Evolutionary conservation across 2,329 filamentous ascomycete species (phyloP), one percentile per base, ranked within the genome.

Genomic region (Coniochaeta ligniaria): DNA sequence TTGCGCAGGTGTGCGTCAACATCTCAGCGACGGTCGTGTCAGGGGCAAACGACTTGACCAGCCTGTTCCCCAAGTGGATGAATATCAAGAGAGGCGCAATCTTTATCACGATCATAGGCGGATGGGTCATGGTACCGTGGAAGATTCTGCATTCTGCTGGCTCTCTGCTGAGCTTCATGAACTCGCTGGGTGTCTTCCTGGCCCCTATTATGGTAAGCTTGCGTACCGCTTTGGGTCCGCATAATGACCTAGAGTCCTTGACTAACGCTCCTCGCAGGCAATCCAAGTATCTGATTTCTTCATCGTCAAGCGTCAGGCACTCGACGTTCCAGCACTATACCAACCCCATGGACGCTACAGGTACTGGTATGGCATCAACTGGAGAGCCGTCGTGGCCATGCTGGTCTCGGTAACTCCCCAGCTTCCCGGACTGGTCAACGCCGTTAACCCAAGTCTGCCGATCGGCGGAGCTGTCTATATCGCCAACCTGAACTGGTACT

Each of bases 161-260:
- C 6, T 83, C 78, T 0, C 82, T 88, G 66, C 73, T 87, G 7
- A 81, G 80, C 56, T 90, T 89, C 73, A 87, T 90, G 80, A 78
- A 80, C 43, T 85, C 85, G 0, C 69, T 75, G 31, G 74, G 72
- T 56, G 60, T 89, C 31, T 89, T 89, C 72, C 74, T 89, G 1
- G 85, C 83, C 0, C 85, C 86, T 0, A 84, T 89, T 61, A 83
- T 83, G 0, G 80, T 80, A 0, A 83, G 88, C 63, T 80, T 87
- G 73, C 74, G 80, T 0, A 77, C 78, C 22, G 4, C 11, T 17
- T 14, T 87, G 83, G 82, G 67, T 85, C 50, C 71, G 87, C 71
- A 63, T 80, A 74, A 67, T n/a, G n/a, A n/a, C n/a, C 9, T 31
- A 20, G 5, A 47, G n/a, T 3, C n/a, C 2, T 45, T 80, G 82